Conservation (phyloP, 192 early-diverging fungal genomes). For the Gorgonomyces haynaldii region DNA sequence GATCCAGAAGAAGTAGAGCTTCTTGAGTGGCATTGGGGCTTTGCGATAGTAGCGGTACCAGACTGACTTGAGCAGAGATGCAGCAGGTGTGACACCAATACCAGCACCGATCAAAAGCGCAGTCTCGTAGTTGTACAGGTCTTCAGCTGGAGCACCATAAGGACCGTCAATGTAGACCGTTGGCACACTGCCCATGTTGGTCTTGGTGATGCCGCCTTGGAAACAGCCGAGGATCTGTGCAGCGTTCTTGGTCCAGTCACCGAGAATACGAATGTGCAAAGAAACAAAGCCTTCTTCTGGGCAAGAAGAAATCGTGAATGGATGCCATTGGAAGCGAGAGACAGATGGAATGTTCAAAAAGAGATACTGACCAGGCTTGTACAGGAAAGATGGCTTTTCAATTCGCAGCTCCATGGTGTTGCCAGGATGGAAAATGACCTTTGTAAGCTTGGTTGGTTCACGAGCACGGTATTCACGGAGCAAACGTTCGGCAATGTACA, state of each 20-base stretch:
- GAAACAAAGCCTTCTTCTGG: slow-evolving; percentile 68
- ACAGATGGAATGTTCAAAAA: slow-evolving; percentile 61
- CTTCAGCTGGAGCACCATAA: slow-evolving; percentile 68
- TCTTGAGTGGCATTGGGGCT: slow-evolving; percentile 41
- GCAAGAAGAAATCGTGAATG: slow-evolving; percentile 62
- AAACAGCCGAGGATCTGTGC: slow-evolving; percentile 58
- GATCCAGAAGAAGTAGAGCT: slow-evolving; percentile 72
- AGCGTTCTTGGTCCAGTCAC: slow-evolving; percentile 58
- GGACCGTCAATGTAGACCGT: slow-evolving; percentile 62
- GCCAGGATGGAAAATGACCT: slow-evolving; percentile 65
- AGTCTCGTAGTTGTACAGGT: slow-evolving; percentile 62
- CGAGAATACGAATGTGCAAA: slow-evolving; percentile 65
- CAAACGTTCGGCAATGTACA: slow-evolving; percentile 55
- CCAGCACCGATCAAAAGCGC: slow-evolving; percentile 56
- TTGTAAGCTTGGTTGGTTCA: slow-evolving; percentile 45
- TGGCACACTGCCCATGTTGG: slow-evolving; percentile 18
- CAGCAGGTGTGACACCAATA: slow-evolving; percentile 69
- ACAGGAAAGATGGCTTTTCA: slow-evolving; percentile 37
- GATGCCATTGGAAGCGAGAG: slow-evolving; percentile 64
- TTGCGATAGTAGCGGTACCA: slow-evolving; percentile 53
- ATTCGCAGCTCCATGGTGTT: slow-evolving; percentile 61
- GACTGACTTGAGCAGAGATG: slow-evolving; percentile 59
- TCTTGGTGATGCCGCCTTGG: slow-evolving; percentile 4
- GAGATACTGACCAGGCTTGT: slow-evolving; percentile 62
- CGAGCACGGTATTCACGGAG: slow-evolving; percentile 48